A percentile compares a stretch with the other conserved stretches of the same genome.
Conservation (phyloP, 1,284 basidiomycete genomes). For the Marasmius tenuissimus region DNA sequence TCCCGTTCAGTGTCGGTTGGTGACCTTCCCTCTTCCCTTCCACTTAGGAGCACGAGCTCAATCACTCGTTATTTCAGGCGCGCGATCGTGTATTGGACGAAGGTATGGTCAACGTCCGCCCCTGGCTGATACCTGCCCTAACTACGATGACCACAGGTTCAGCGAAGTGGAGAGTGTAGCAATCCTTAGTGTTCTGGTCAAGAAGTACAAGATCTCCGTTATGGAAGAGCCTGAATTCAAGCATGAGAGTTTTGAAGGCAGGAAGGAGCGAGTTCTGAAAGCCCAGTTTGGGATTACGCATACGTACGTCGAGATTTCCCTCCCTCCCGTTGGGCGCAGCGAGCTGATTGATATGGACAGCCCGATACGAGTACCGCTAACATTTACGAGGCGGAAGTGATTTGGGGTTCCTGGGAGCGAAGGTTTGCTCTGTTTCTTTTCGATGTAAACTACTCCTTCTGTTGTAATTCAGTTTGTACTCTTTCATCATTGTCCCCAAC, state of each 20-base stretch:
- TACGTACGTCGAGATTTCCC: conserved; percentile 17
- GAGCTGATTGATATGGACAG: not conserved
- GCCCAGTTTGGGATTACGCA: conserved; percentile 19
- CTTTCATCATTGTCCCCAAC: too few relatives aligned
- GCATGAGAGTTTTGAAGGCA: conserved; percentile 28
- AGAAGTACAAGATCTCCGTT: conserved; percentile 11
- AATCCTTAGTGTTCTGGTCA: conserved; percentile 31
- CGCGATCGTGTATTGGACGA: conserved; percentile 52
- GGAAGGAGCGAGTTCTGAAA: conserved; percentile 24
- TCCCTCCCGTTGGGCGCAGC: not conserved
- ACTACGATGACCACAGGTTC: not conserved
- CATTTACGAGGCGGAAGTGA: not conserved
- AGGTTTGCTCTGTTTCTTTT: too few relatives aligned
- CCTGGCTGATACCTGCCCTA: too few relatives aligned
- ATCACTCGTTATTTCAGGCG: conserved; percentile 21
- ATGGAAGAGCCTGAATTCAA: conserved; percentile 29
- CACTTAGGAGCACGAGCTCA: not conserved
- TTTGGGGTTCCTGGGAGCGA: not conserved
- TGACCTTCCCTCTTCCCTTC: conserved; percentile 2
- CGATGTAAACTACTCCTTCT: too few relatives aligned
- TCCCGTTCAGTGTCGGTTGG: conserved; percentile 51
- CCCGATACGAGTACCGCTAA: not conserved
- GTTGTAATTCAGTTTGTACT: too few relatives aligned
- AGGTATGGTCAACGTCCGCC: conserved; percentile 28
- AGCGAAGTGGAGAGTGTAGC: conserved; percentile 21